phyloP scores from a whole-genome alignment of 164 flowering plant species.

The Piper betle region DNA sequence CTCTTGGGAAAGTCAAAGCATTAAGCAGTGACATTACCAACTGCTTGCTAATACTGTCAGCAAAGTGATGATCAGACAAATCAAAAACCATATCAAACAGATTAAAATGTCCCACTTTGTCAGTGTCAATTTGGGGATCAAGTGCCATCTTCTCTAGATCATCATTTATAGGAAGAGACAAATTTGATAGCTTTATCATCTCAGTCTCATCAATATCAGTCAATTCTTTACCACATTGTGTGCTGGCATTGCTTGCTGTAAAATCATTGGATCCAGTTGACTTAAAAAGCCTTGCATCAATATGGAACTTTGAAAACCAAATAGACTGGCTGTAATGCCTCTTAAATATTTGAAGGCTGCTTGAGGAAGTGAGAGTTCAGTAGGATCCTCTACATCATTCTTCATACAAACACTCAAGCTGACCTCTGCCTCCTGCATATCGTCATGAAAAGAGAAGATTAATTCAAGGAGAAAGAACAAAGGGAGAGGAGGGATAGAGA shows the following conservation, averaged over 20 bases:
- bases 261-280: conserved; percentile 4
- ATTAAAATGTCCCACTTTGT: conserved; percentile 19
- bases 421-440: conserved; percentile 8
- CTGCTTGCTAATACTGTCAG: conserved; percentile 18
- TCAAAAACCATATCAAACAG: conserved; percentile 66
- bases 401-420: conserved; percentile 16
- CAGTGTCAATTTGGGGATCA: neutral
- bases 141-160: conserved; percentile 7
- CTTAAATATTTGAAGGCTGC: conserved; percentile 53
- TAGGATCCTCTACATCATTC: conserved; percentile 15
- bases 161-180: conserved; percentile 6
- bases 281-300: conserved; percentile 6
- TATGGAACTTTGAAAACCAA: conserved; percentile 29
- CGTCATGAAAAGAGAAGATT: conserved; percentile 5
- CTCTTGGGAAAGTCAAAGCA: neutral
- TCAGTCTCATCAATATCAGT: conserved; percentile 12
- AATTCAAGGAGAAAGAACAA: neutral
- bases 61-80: conserved; percentile 68
- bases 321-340: conserved; percentile 39
- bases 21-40: conserved; percentile 40
- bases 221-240: conserved; percentile 7
- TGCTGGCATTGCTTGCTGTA: neutral
- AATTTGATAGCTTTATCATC: conserved; percentile 5
- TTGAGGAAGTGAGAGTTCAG: conserved; percentile 35
- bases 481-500: too few relatives aligned